Evolutionary conservation across 495 filamentous ascomycete species (phyloP).

Genomic region (Penicillium angulare): DNA sequence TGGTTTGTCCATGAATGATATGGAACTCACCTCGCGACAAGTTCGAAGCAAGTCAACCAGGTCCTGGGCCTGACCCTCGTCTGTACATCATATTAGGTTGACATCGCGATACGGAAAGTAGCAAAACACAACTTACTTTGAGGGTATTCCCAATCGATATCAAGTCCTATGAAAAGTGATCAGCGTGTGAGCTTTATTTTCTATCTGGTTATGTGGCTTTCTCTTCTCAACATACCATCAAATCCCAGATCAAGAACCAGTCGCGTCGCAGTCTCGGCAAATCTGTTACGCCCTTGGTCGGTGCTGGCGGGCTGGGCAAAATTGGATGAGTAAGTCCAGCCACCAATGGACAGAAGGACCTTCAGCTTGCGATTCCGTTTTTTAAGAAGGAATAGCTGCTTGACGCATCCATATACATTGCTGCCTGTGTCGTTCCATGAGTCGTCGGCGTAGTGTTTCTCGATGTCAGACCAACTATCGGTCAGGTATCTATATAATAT

Average conservation of each 20-base stretch:
- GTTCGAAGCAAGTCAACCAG: conserved; percentile 68
- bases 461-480: conserved; percentile 79
- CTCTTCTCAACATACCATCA: conserved; percentile 49
- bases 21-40: conserved; percentile 51
- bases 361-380: conserved; percentile 85
- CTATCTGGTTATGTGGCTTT: too few relatives aligned
- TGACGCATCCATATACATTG: conserved; percentile 65
- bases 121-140: too few relatives aligned
- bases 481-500: conserved; percentile 64
- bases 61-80: conserved; percentile 60
- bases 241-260: conserved; percentile 68
- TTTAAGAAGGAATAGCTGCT: conserved; percentile 92
- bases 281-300: conserved; percentile 63
- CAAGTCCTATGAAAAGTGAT: conserved; percentile 36
- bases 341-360: conserved; percentile 88
- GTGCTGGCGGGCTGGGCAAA: conserved; percentile 68
- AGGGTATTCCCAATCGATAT: conserved; percentile 66
- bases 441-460: conserved; percentile 72
- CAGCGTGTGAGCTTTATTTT: background rate
- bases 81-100: conserved; percentile 25
- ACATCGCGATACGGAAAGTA: too few relatives aligned
- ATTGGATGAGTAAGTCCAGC: conserved; percentile 92
- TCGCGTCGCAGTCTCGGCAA: conserved; percentile 67
- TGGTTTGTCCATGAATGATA: background rate
- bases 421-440: conserved; percentile 45